phyloP scores from a whole-genome alignment of 1,139 yeast species.

The Chernovozyma sophiae-reginae region DNA sequence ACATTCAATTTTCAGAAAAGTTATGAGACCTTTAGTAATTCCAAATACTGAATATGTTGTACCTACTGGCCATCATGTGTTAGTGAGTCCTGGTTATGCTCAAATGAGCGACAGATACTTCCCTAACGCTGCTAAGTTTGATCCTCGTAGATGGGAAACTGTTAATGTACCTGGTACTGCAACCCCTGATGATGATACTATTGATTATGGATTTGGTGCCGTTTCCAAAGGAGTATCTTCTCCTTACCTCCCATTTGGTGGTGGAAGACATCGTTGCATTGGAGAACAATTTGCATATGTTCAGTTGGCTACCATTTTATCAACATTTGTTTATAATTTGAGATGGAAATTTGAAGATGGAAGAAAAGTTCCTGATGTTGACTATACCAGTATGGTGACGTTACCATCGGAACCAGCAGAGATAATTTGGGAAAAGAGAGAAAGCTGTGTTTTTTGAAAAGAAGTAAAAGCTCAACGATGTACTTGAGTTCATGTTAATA shows the following conservation, averaged over 20 bases:
- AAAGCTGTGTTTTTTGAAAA: slow-evolving; percentile 20
- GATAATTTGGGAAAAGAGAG: slow-evolving; percentile 72
- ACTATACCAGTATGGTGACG: slow-evolving; percentile 91
- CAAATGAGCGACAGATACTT: slow-evolving; percentile 73
- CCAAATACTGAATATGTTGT: slow-evolving; percentile 79
- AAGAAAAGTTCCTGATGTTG: slow-evolving; percentile 65
- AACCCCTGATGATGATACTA: slow-evolving; percentile 46
- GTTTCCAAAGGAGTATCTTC: slow-evolving; percentile 93
- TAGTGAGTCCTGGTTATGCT: slow-evolving; percentile 92
- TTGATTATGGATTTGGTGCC: slow-evolving; percentile 95
- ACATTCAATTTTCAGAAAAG: slow-evolving; percentile 94
- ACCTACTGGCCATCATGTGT: slow-evolving; percentile 84
- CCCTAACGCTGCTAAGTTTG: slow-evolving; percentile 65
- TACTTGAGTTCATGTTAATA: no score
- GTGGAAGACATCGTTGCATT: slow-evolving; percentile 99
- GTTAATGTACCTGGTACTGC: slow-evolving; percentile 32
- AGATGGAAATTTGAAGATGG: slow-evolving; percentile 69
- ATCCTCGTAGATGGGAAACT: slow-evolving; percentile 87
- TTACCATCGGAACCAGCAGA: slow-evolving; percentile 77
- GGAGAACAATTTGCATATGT: slow-evolving; percentile 98
- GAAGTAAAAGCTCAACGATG: no score
- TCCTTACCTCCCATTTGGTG: slow-evolving; percentile 97
- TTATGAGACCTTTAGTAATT: slow-evolving; percentile 69
- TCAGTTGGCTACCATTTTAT: slow-evolving; percentile 83
- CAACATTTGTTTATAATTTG: slow-evolving; percentile 70